Percentiles rank a stretch among this genome's conserved stretches.
Conservation (phyloP, 768 basidiomycete genomes). For the Amanita subjunquillea region DNA sequence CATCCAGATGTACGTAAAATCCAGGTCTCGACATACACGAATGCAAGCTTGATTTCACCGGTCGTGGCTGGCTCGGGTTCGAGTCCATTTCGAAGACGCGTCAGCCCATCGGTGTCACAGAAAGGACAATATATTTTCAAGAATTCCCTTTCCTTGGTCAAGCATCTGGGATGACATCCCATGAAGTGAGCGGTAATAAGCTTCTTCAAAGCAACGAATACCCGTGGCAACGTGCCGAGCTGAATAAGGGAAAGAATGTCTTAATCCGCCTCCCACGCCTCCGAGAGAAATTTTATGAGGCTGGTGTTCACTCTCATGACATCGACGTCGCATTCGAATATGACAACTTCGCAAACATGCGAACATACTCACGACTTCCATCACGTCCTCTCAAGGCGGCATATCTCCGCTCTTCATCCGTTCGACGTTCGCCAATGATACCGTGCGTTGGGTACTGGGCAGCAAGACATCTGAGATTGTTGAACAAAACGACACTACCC, state of each 20-base stretch:
- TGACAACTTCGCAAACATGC: background rate
- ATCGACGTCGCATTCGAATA: background rate
- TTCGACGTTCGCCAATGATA: background rate
- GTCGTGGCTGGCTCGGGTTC: background rate
- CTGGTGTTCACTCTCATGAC: background rate
- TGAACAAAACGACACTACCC: background rate
- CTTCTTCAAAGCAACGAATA: background rate
- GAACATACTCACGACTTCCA: background rate
- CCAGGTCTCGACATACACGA: background rate
- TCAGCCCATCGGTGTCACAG: background rate
- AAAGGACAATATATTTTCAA: background rate
- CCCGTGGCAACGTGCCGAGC: background rate
- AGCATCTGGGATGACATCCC: background rate
- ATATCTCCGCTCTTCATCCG: background rate
- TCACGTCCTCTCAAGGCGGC: background rate
- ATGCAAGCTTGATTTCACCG: background rate
- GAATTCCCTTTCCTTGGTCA: background rate
- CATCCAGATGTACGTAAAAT: background rate
- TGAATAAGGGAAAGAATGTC: background rate
- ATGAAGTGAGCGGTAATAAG: background rate
- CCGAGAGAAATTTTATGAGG: background rate
- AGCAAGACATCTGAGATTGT: background rate
- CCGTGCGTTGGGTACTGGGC: background rate
- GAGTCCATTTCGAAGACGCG: background rate
- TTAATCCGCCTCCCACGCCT: background rate